These are phyloP conservation scores for Pyricularia sp. DNA, from an alignment of 2,329 filamentous ascomycete genomes.

Conservation along the genomic window DNA sequence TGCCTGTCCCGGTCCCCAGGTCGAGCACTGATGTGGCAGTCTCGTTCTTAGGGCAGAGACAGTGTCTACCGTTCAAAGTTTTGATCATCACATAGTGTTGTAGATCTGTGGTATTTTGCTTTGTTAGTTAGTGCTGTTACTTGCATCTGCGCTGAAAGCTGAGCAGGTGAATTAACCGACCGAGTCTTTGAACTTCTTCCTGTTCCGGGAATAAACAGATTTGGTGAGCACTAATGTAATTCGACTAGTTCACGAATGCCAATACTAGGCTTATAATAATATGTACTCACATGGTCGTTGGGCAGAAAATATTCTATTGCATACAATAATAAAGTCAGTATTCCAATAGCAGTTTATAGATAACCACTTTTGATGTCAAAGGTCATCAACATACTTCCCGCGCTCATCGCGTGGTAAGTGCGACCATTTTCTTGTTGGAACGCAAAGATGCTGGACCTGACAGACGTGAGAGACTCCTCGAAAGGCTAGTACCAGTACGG, in stretches of 20 bases:
- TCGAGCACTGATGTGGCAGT: constrained; percentile 12
- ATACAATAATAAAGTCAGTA: background rate
- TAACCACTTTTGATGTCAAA: too few relatives aligned
- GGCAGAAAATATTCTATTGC: constrained; percentile 13
- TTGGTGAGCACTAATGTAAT: background rate
- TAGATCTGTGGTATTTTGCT: constrained; percentile 9
- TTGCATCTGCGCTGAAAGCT: background rate
- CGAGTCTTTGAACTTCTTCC: constrained; percentile 13
- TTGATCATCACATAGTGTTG: constrained; percentile 12
- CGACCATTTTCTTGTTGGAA: constrained; percentile 15
- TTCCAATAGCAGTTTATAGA: too few relatives aligned
- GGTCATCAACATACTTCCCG: constrained; percentile 12
- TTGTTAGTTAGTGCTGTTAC: background rate
- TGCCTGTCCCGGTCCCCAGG: constrained; percentile 14
- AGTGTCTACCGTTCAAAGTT: constrained; percentile 11
- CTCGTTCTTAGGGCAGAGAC: constrained; percentile 12
- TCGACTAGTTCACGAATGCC: background rate
- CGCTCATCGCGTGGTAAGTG: constrained; percentile 16
- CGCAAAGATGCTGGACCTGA: constrained; percentile 14
- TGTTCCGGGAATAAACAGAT: background rate
- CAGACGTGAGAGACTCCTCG: constrained; percentile 12
- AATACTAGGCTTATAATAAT: background rate
- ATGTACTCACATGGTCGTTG: constrained; percentile 12
- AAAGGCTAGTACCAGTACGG: constrained; percentile 7
- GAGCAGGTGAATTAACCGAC: constrained; percentile 5